Evolutionary conservation across 2,329 filamentous ascomycete species (phyloP).

Genomic region (Microsporum ferrugineum): DNA sequence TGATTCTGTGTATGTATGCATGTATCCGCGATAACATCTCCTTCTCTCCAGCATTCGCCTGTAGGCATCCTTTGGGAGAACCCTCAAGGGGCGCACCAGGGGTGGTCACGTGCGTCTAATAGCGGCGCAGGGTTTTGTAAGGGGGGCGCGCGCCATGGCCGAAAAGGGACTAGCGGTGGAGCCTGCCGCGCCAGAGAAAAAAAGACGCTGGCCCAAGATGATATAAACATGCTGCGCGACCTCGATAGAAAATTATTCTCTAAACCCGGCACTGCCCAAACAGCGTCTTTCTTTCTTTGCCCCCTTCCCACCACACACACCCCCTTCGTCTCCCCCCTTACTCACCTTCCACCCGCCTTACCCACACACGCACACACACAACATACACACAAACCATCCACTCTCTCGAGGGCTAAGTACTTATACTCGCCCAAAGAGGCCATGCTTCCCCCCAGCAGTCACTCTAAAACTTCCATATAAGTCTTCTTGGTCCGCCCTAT

Average conservation of each 20-base stretch:
- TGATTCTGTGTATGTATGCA: neutral
- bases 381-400: neutral
- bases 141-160: conserved; percentile 18
- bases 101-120: conserved; percentile 12
- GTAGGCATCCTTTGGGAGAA: too few relatives aligned
- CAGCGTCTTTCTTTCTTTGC: neutral
- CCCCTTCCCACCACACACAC: neutral
- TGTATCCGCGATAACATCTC: neutral
- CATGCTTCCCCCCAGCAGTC: neutral
- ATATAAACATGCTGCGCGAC: conserved; percentile 39
- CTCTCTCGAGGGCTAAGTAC: neutral
- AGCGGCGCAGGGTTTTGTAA: conserved; percentile 2
- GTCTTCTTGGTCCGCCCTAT: conserved; percentile 1
- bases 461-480: neutral
- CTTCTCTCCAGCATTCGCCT: too few relatives aligned
- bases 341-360: neutral
- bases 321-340: neutral
- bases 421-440: neutral
- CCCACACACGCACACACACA: too few relatives aligned
- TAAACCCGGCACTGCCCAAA: conserved; percentile 3
- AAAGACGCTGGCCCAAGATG: conserved; percentile 29
- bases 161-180: conserved; percentile 22
- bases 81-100: neutral
- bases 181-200: conserved; percentile 29
- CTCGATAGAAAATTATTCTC: conserved; percentile 22